phyloP scores from a whole-genome alignment of 305 asterid species.

The Rubia balearica region DNA sequence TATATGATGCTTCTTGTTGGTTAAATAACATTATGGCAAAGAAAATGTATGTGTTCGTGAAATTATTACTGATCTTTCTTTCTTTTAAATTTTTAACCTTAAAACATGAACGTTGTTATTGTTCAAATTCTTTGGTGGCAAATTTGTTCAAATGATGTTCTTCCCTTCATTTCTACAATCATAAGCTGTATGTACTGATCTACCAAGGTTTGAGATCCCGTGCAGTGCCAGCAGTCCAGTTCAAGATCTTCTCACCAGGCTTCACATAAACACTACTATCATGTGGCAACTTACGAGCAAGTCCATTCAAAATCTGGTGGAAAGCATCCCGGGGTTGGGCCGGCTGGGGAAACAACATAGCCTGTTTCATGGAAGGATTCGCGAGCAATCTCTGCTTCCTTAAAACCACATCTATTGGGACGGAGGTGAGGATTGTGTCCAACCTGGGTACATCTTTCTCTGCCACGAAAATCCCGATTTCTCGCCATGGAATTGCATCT shows the following conservation, averaged over 20 bases:
- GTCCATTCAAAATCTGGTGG: slow-evolving; percentile 60
- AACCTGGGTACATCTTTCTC: slow-evolving; percentile 65
- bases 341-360: slow-evolving; percentile 71
- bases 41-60: too few species aligned
- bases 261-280: slow-evolving; percentile 36
- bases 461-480: slow-evolving; percentile 57
- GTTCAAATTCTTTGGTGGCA: too few species aligned
- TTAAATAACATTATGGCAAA: too few species aligned
- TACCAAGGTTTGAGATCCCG: slow-evolving; percentile 70
- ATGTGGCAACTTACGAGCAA: slow-evolving; percentile 64
- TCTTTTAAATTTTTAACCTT: too few species aligned
- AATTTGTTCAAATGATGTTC: too few species aligned
- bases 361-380: slow-evolving; percentile 71
- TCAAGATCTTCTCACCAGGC: slow-evolving; percentile 47
- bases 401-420: slow-evolving; percentile 49
- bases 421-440: slow-evolving; percentile 70
- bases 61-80: too few species aligned
- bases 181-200: not conserved
- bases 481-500: slow-evolving; percentile 81
- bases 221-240: slow-evolving; percentile 66
- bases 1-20: too few species aligned
- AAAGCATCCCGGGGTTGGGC: slow-evolving; percentile 65
- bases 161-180: too few species aligned
- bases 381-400: slow-evolving; percentile 75
- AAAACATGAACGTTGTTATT: too few species aligned